These are phyloP conservation scores for Neurospora sp. DNA, from an alignment of 495 filamentous ascomycete genomes.

Conservation along the genomic window DNA sequence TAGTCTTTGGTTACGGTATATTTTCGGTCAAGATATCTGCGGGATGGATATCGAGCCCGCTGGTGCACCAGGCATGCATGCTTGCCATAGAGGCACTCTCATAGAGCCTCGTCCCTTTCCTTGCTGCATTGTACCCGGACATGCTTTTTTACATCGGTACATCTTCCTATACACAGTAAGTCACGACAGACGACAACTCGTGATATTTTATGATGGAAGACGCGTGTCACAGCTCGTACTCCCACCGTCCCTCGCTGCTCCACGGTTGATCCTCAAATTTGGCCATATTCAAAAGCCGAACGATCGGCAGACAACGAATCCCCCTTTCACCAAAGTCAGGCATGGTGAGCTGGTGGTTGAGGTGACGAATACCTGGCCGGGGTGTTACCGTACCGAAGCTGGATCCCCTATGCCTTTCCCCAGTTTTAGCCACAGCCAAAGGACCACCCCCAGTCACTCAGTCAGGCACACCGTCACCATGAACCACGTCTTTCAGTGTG, in stretches of 20 bases:
- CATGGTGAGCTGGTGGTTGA: neutral
- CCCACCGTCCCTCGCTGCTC: neutral
- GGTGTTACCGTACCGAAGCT: neutral
- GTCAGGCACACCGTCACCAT: neutral
- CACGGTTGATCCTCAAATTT: neutral
- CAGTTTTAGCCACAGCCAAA: neutral
- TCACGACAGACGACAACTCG: neutral
- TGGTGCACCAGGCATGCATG: neutral
- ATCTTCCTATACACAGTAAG: neutral
- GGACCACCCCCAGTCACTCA: neutral
- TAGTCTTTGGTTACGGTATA: neutral
- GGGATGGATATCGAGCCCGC: neutral
- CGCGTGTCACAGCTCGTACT: neutral
- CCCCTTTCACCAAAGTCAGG: neutral
- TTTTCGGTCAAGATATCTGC: neutral
- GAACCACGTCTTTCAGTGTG: neutral
- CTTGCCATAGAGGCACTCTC: neutral
- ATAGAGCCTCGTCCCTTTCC: neutral
- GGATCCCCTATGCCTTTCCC: neutral
- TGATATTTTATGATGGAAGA: neutral
- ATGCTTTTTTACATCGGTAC: neutral
- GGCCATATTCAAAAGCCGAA: neutral
- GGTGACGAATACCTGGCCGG: neutral
- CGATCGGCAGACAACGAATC: neutral
- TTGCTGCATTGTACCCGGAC: neutral